These are phyloP conservation scores for Mucor circinelloides DNA, from an alignment of 371 early-diverging fungal genomes.

Conservation along the genomic window DNA sequence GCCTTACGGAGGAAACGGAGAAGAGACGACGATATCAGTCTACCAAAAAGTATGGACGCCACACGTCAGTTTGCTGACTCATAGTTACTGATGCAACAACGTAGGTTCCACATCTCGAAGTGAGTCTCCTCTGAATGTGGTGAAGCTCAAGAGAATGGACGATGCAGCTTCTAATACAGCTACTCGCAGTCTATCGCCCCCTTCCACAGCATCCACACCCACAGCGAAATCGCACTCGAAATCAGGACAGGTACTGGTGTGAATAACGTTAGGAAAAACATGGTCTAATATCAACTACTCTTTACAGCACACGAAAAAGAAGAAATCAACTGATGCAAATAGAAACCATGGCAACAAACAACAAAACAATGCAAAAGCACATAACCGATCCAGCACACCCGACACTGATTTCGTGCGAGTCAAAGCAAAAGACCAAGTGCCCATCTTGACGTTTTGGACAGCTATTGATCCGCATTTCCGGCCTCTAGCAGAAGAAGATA, in stretches of 20 bases:
- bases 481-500: conserved; percentile 83
- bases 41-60: conserved; percentile 15
- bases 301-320: conserved; percentile 16
- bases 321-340: conserved; percentile 11
- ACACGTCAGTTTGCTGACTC: neutral
- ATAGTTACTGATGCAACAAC: neutral
- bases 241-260: neutral
- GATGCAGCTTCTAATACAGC: neutral
- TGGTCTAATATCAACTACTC: neutral
- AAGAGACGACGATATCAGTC: conserved; percentile 21
- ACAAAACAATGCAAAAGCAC: neutral
- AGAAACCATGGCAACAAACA: conserved; percentile 11
- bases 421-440: conserved; percentile 73
- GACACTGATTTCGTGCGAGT: conserved; percentile 48
- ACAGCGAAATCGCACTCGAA: conserved; percentile 19
- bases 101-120: conserved; percentile 10
- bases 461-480: conserved; percentile 85
- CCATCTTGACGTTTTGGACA: conserved; percentile 79
- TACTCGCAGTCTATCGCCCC: conserved; percentile 24
- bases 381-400: conserved; percentile 4
- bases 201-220: conserved; percentile 11
- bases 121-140: conserved; percentile 29
- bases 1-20: conserved; percentile 21
- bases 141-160: conserved; percentile 34
- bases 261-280: neutral